Conservation (phyloP, 2,329 filamentous ascomycete species). For the Penicillium griseofulvum region DNA sequence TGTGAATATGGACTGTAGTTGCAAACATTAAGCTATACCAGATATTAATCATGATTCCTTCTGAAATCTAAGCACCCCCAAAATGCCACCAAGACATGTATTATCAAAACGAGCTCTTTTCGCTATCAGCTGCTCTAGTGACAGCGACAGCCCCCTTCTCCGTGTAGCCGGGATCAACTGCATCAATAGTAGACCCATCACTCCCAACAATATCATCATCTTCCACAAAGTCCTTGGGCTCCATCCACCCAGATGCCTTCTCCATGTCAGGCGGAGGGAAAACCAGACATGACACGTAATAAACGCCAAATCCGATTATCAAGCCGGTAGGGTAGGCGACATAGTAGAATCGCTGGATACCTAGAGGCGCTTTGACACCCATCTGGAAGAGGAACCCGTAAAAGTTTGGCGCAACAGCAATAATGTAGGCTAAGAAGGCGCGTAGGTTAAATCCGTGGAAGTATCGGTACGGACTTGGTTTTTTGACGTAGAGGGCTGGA, state of each 20-base stretch:
- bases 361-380: constrained; percentile 36
- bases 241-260: constrained; percentile 29
- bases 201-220: constrained; percentile 10
- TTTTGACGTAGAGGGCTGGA: constrained; percentile 35
- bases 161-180: not conserved
- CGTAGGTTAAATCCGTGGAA: constrained; percentile 37
- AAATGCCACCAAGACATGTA: not conserved
- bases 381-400: constrained; percentile 45
- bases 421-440: constrained; percentile 34
- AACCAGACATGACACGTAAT: constrained; percentile 11
- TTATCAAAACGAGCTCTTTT: constrained; percentile 1
- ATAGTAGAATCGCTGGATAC: constrained; percentile 51
- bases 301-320: constrained; percentile 19
- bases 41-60: not conserved
- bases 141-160: constrained; percentile 1
- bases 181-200: not conserved
- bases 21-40: not conserved
- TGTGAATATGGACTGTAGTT: not conserved
- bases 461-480: constrained; percentile 34
- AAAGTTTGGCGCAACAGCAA: constrained; percentile 43
- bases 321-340: constrained; percentile 57
- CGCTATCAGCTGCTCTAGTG: not conserved
- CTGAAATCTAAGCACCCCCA: not conserved
- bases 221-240: constrained; percentile 39
- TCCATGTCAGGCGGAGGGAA: constrained; percentile 9